These are phyloP conservation scores for Cryphonectria nitschkei DNA, from an alignment of 2,329 filamentous ascomycete species.

Conservation along the genomic window DNA sequence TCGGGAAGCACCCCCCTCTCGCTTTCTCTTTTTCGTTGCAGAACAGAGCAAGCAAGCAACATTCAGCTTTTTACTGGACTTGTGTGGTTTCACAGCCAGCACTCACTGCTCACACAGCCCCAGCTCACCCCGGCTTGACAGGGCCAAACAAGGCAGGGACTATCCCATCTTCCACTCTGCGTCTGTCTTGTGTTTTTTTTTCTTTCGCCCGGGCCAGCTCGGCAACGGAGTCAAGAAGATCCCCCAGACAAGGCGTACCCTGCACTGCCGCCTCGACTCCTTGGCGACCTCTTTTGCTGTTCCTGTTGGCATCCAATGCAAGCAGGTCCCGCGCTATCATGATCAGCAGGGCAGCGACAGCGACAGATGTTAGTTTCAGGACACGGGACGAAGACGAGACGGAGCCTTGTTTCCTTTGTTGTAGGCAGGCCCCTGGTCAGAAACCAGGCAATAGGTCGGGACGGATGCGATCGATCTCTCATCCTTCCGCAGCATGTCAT, in stretches of 20 bases:
- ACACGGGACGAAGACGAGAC: background rate
- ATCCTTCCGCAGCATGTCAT: slow-evolving; percentile 3
- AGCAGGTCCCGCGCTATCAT: slow-evolving; percentile 1
- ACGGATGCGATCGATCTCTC: slow-evolving; percentile 16
- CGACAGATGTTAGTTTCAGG: slow-evolving; percentile 2
- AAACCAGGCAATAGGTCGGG: background rate
- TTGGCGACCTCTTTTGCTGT: background rate
- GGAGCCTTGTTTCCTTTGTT: background rate
- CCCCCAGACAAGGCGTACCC: background rate
- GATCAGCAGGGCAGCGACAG: background rate
- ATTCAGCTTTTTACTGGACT: background rate
- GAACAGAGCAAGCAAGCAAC: background rate
- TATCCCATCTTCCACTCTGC: background rate
- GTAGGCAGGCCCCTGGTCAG: background rate
- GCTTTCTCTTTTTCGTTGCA: background rate
- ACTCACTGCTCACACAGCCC: background rate
- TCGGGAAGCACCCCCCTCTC: background rate
- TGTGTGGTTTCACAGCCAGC: slow-evolving; percentile 2
- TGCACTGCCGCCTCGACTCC: background rate
- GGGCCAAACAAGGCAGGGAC: background rate
- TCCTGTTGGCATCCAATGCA: background rate
- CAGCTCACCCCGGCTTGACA: background rate
- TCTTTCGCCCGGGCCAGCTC: too few relatives aligned
- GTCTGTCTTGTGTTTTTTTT: too few relatives aligned
- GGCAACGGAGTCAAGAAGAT: too few relatives aligned